Evolutionary conservation across 2,329 filamentous ascomycete genomes (phyloP).

Genomic region (Apiospora sp.): DNA sequence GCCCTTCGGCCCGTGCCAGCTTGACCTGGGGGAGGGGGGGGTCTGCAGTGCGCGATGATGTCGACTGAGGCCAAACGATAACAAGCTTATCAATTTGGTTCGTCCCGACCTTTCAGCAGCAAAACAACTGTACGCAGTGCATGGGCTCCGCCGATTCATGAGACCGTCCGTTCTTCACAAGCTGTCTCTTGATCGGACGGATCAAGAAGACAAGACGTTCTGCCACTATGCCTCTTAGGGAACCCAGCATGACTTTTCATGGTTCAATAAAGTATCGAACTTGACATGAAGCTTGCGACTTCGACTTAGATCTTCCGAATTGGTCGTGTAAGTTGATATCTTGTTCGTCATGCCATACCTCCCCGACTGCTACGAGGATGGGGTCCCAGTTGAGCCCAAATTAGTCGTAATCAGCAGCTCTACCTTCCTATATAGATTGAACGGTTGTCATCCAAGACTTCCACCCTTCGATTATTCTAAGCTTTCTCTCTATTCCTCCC

Average conservation of each 20-base stretch:
- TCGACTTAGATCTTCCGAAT: neutral
- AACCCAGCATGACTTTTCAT: neutral
- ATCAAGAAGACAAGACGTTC: neutral
- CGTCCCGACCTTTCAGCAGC: neutral
- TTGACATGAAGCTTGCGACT: constrained; percentile 14
- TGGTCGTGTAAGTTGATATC: neutral
- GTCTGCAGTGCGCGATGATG: constrained; percentile 3
- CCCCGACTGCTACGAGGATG: neutral
- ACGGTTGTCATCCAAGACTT: neutral
- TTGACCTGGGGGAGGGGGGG: neutral
- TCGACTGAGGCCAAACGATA: neutral
- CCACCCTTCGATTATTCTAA: neutral
- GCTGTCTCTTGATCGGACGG: constrained; percentile 9
- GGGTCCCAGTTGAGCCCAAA: neutral
- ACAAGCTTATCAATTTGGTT: neutral
- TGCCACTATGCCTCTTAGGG: neutral
- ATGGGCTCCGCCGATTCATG: neutral
- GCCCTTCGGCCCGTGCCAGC: neutral
- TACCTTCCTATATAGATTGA: neutral
- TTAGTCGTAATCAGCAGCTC: neutral
- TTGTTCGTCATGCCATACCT: neutral
- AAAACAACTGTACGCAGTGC: neutral
- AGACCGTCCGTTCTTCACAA: neutral
- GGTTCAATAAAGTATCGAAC: constrained; percentile 15
- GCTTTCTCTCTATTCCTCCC: neutral